Evolutionary conservation across 2,329 filamentous ascomycete genomes (phyloP).

Genomic region (Cytospora chrysosperma): DNA sequence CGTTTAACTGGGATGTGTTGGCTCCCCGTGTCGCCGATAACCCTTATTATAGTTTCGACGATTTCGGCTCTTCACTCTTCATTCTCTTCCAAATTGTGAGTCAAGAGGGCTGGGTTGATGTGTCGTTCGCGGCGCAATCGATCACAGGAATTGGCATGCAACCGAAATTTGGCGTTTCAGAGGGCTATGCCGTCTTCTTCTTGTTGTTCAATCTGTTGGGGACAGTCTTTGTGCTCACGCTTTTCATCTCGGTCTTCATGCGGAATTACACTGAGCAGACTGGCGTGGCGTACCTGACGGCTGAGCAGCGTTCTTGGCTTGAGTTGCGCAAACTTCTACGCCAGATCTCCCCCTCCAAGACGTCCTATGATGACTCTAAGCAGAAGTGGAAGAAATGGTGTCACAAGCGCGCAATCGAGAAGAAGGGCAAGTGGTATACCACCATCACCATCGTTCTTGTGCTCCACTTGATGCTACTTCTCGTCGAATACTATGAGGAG

Average conservation of each 20-base stretch:
- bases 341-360: constrained; percentile 92
- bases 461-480: constrained; percentile 77
- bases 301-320: constrained; percentile 95
- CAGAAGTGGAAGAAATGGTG: constrained; percentile 88
- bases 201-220: constrained; percentile 94
- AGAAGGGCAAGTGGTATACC: constrained; percentile 88
- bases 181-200: constrained; percentile 92
- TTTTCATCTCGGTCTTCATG: constrained; percentile 99
- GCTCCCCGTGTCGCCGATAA: constrained; percentile 81
- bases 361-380: constrained; percentile 75
- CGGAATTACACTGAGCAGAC: constrained; percentile 99
- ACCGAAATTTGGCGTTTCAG: constrained; percentile 64
- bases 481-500: constrained; percentile 83
- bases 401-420: constrained; percentile 89
- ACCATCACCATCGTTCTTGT: constrained; percentile 77
- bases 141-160: constrained; percentile 77
- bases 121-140: constrained; percentile 80
- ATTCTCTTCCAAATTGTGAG: constrained; percentile 98
- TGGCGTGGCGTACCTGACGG: constrained; percentile 91
- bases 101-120: constrained; percentile 95
- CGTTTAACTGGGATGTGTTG: constrained; percentile 81
- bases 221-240: constrained; percentile 91
- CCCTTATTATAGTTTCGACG: constrained; percentile 86
- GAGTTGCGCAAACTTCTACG: constrained; percentile 88
- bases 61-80: constrained; percentile 90